phyloP scores from a whole-genome alignment of 169 alveolate genomes.

The Plasmodium blacklocki region DNA sequence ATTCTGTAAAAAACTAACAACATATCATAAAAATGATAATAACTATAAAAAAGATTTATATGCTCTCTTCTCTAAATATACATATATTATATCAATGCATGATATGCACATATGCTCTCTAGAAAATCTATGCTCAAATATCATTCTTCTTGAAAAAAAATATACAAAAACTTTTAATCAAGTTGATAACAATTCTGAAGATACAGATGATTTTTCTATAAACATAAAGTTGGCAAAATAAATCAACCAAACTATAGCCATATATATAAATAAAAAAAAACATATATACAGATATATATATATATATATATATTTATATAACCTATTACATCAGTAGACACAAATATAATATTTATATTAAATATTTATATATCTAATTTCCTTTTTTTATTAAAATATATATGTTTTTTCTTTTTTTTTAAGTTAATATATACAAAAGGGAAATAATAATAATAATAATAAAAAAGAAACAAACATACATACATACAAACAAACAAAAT shows the following conservation, averaged over 20 bases:
- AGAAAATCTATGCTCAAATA: conserved; percentile 46
- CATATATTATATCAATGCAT: conserved; percentile 16
- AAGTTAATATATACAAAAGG: no score
- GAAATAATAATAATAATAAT: no score
- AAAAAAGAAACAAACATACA: no score
- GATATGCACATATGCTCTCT: conserved; percentile 41
- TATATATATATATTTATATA: no score
- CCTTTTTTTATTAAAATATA: no score
- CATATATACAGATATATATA: background rate
- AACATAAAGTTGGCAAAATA: background rate
- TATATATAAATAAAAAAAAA: background rate
- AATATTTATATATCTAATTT: no score
- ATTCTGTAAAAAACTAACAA: conserved; percentile 52
- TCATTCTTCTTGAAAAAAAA: conserved; percentile 54
- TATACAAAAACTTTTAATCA: conserved; percentile 27
- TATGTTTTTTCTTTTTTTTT: no score
- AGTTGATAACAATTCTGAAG: conserved; percentile 9
- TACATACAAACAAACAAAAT: no score
- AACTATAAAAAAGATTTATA: conserved; percentile 68
- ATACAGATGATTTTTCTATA: conserved; percentile 16
- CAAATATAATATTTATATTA: no score
- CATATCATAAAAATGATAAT: conserved; percentile 45
- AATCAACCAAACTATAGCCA: background rate
- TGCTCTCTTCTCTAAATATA: conserved; percentile 66
- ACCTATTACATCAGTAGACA: no score